Percentiles rank a stretch among this genome's conserved stretches.
phyloP scores from a whole-genome alignment of 169 alveolate genomes.

The Eimeria necatrix region DNA sequence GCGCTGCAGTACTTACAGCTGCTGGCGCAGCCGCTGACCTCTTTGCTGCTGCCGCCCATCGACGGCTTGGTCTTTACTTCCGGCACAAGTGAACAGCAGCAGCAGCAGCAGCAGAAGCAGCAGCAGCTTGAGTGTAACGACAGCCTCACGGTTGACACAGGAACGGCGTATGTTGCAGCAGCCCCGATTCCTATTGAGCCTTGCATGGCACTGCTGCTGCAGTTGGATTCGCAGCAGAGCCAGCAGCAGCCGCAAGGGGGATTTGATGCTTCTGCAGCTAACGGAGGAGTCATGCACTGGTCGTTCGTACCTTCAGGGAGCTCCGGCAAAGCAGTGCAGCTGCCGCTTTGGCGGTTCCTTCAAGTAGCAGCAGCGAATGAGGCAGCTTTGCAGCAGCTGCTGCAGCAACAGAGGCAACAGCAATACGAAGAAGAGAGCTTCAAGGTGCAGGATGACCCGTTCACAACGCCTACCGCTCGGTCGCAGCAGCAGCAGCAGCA shows the following conservation, averaged over 20 bases:
- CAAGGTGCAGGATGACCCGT: slow-evolving; percentile 32
- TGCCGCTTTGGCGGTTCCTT: slow-evolving; percentile 76
- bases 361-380: slow-evolving; percentile 56
- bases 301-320: slow-evolving; percentile 52
- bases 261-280: slow-evolving; percentile 69
- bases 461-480: neutral
- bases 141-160: slow-evolving; percentile 4
- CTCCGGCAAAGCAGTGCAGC: neutral
- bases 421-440: neutral
- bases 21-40: slow-evolving; percentile 59
- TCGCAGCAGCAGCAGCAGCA: slow-evolving; percentile 68
- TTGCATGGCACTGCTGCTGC: slow-evolving; percentile 68
- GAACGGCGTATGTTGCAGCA: slow-evolving; percentile 12
- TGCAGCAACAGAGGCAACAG: neutral
- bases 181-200: slow-evolving; percentile 75
- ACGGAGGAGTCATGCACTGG: slow-evolving; percentile 69
- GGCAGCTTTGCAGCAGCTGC: slow-evolving; percentile 64
- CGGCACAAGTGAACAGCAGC: neutral
- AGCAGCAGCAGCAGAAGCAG: slow-evolving; percentile 44
- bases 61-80: slow-evolving; percentile 55
- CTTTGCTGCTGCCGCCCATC: slow-evolving; percentile 64
- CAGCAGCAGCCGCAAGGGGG: slow-evolving; percentile 6
- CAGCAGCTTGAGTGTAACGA: neutral
- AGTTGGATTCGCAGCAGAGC: slow-evolving; percentile 40
- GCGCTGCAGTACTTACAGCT: slow-evolving; percentile 49